Evolutionary conservation across 1,139 yeast species (phyloP), one percentile per base, ranked within the genome.

Genomic region (Debaryomyces sp.): DNA sequence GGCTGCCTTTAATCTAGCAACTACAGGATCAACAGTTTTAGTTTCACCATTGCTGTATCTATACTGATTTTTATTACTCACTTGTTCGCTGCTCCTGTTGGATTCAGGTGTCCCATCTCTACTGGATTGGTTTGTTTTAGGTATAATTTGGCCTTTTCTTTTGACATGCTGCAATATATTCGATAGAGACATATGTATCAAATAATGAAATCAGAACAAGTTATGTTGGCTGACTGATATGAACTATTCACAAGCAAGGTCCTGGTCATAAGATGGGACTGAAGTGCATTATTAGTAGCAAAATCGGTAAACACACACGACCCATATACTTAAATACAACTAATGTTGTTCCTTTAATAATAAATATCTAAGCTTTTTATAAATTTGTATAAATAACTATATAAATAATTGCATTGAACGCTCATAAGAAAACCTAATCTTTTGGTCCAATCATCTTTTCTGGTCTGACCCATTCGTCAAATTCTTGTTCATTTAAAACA

Each of bases 371-470:
- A 15, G n/a, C 18, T 38, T 24, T 22, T 27, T 10, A 27, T 38
- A 24, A 26, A 17, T 24, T 29, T 17, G 34, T 27, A 39, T 39
- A 39, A 27, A 17, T 27, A 30, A 13, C 23, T 18, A 32, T 18
- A 18, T 30, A 41, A 29, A 27, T 41, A 30, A 18, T 26, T 41
- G 26, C 10, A 24, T 24, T 2, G 30, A 30, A 8, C 9, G 7
- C 8, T 24, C 21, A 39, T 12, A 26, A 18, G 23, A 33, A 12
- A 37, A 39, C 22, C 44, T 64, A 70, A 55, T 71, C 73, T 67
- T 86, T 86, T 62, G 99, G 99, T 51, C 97, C 97, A 75, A 94
- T 83, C 99, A 94, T 94, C 66, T 89, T 84, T 78, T 94, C 98
- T 57, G 99, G 99, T 71, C 90, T 85, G 59, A 94, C 99, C 96